Conservation (phyloP, 306 rosid genomes). For the Cucumis melo region DNA sequence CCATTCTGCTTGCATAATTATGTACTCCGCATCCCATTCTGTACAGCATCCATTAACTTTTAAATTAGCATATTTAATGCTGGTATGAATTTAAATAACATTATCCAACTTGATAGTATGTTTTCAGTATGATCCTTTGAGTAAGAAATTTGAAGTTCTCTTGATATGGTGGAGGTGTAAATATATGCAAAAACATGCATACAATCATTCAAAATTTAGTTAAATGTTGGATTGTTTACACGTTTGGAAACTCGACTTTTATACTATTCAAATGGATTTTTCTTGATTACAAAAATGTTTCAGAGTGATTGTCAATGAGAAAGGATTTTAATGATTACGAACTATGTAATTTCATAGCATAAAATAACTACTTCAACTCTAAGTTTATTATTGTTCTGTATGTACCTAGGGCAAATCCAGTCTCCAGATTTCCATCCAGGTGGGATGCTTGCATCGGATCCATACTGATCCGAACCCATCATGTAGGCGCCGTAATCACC, state of each 20-base stretch:
- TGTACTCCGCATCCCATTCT: constrained; percentile 83
- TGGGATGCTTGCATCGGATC: constrained; percentile 41
- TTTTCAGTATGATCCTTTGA: neutral
- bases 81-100: neutral
- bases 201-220: too few relatives aligned
- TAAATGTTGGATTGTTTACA: too few relatives aligned
- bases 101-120: neutral
- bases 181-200: too few relatives aligned
- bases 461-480: constrained; percentile 35
- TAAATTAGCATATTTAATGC: neutral
- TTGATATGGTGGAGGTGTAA: neutral
- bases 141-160: neutral
- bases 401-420: constrained; percentile 76
- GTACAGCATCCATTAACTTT: constrained; percentile 6
- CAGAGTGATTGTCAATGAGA: too few relatives aligned
- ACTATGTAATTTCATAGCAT: neutral
- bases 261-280: too few relatives aligned
- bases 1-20: constrained; percentile 81
- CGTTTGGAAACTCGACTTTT: too few relatives aligned
- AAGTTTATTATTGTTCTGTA: neutral
- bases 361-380: neutral
- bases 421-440: constrained; percentile 99
- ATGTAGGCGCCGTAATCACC: constrained; percentile 28
- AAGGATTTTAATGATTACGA: too few relatives aligned
- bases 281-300: too few relatives aligned